Evolutionary conservation across 257 asterid species (phyloP).

Genomic region (Lavandula angustifolia): DNA sequence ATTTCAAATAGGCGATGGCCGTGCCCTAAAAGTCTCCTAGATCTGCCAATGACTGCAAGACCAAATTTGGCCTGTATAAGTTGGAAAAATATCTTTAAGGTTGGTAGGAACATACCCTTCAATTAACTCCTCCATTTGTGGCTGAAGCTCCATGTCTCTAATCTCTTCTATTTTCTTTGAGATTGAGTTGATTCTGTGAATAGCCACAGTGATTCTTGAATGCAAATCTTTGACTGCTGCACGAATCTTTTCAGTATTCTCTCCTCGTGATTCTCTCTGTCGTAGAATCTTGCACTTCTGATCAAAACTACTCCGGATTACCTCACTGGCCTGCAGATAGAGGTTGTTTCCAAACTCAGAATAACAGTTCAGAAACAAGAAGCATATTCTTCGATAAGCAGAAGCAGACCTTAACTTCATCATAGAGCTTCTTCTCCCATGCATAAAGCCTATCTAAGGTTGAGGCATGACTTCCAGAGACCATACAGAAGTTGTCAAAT

Average conservation of each 20-base stretch:
- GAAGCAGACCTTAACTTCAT: conserved; percentile 81
- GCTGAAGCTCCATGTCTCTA: conserved; percentile 91
- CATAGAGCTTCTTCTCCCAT: conserved; percentile 97
- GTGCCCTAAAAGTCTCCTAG: too few species aligned
- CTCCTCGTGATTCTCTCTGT: conserved; percentile 78
- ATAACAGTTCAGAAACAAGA: conserved; percentile 1
- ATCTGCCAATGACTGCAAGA: too few species aligned
- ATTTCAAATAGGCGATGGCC: too few species aligned
- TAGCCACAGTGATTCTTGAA: conserved; percentile 82
- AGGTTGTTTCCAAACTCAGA: not conserved
- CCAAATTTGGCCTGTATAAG: not conserved
- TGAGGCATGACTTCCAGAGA: conserved; percentile 94
- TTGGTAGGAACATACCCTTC: conserved; percentile 50
- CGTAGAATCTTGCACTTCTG: conserved; percentile 75
- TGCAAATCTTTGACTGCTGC: conserved; percentile 86
- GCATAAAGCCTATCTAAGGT: conserved; percentile 90
- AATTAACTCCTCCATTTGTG: conserved; percentile 93
- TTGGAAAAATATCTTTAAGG: not conserved
- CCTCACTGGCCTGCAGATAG: conserved; percentile 66
- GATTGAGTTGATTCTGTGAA: conserved; percentile 78
- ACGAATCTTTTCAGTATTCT: conserved; percentile 72
- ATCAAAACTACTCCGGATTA: conserved; percentile 66
- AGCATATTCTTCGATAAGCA: not conserved
- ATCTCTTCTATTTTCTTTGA: conserved; percentile 86
- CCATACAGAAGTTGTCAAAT: conserved; percentile 78